Evolutionary conservation across 805 yeast genomes (phyloP), one percentile per base, ranked within the genome.

Genomic region (Metschnikowia kofuensis): DNA sequence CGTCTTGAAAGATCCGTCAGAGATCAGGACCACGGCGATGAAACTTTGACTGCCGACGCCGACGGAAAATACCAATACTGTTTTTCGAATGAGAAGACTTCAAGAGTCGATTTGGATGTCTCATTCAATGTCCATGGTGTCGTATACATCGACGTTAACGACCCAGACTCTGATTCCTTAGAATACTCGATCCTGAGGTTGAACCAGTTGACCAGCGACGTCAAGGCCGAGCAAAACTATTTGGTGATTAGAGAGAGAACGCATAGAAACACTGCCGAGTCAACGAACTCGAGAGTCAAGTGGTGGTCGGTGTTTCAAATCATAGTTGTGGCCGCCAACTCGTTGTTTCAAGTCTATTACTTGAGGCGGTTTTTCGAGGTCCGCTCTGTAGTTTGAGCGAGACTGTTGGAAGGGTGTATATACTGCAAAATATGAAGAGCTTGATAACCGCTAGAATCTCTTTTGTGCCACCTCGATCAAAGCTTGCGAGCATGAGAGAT

Each of bases 191-290:
- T 92, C 44, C 82, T 83, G 67, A 80, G 83, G 64, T 76, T 92
- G 61, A 72, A 83, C 56, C 86, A 87, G 54, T 75, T 88, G 57
- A 84, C 95, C 36, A 82, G 82, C 59, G 96, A 89, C 60, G 90
- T 94, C 51, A 87, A 87, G 72, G 92, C 90, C 59, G 99, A 94
- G 71, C 95, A 86, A 63, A 81, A 88, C 60, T 94, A 94, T 70
- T 84, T 94, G 60, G 95, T 91, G 42, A 90, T 92, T 52, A 84
- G 99, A 72, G 99, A 92, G 72, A 86, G 97, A 74, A 87, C 95
- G 13, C 99, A 92, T 69, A 87, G 99, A 80, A 94, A 92, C 73
- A 92, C 99, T 9, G 98, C 99, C 6, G 99, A 92, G 72, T 87
- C 96, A 26, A 92, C 99, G 40, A 92, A 92, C 70, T 85, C 94